Percentiles rank a stretch among this genome's conserved stretches.
phyloP scores from a whole-genome alignment of 352 stramenopile species.

The Hyaloperonospora brassicae region DNA sequence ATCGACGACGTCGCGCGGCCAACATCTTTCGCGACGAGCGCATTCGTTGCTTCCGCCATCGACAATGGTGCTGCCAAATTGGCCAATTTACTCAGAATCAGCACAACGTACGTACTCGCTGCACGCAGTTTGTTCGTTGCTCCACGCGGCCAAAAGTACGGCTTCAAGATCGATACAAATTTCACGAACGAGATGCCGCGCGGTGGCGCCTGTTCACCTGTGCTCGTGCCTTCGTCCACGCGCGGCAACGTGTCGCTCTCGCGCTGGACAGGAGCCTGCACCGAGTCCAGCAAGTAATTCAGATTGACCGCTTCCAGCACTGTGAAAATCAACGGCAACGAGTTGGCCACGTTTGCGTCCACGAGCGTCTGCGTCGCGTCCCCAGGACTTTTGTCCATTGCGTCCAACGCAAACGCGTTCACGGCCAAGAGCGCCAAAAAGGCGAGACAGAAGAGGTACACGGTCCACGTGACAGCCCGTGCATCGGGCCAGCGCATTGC shows the following conservation, averaged over 20 bases:
- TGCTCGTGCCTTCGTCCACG: slow-evolving; percentile 21
- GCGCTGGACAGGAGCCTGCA: slow-evolving; percentile 23
- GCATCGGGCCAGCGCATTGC: slow-evolving; percentile 40
- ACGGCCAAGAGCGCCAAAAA: slow-evolving; percentile 60
- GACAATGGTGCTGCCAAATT: slow-evolving; percentile 90
- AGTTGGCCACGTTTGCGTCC: slow-evolving; percentile 76
- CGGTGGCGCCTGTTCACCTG: slow-evolving; percentile 18
- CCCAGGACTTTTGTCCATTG: slow-evolving; percentile 39
- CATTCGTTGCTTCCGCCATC: slow-evolving; percentile 90
- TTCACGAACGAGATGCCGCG: slow-evolving; percentile 79
- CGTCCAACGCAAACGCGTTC: slow-evolving; percentile 67
- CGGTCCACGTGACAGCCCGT: slow-evolving; percentile 33
- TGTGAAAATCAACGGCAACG: slow-evolving; percentile 76
- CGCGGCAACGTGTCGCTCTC: slow-evolving; percentile 24
- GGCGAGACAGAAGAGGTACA: slow-evolving; percentile 39
- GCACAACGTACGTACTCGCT: slow-evolving; percentile 89
- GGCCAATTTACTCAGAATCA: slow-evolving; percentile 88
- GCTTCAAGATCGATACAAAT: slow-evolving; percentile 78
- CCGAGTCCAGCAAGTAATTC: slow-evolving; percentile 51
- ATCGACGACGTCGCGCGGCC: slow-evolving; percentile 46
- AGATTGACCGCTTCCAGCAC: slow-evolving; percentile 78
- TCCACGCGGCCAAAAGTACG: slow-evolving; percentile 82
- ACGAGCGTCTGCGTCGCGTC: slow-evolving; percentile 46
- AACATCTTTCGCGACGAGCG: slow-evolving; percentile 66
- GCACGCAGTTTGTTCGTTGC: slow-evolving; percentile 69